phyloP scores from a whole-genome alignment of 2,329 filamentous ascomycete species.

The Metarhizium brunneum region DNA sequence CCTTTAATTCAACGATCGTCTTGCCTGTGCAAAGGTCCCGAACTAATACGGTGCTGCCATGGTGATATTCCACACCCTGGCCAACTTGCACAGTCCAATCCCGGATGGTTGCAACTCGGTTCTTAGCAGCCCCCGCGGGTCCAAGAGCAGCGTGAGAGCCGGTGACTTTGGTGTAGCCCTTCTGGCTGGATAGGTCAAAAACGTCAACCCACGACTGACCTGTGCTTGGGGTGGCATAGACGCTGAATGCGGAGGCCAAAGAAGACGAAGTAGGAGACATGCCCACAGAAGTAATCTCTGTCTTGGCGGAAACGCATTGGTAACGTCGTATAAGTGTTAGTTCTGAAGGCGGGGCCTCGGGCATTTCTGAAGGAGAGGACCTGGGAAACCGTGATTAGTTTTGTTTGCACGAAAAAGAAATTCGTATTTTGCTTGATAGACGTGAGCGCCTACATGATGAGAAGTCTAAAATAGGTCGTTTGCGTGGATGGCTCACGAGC shows the following conservation, averaged over 20 bases:
- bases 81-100: slow-evolving; percentile 21
- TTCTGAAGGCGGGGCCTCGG: not conserved
- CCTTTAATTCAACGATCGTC: slow-evolving; percentile 20
- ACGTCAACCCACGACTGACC: slow-evolving; percentile 27
- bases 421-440: too few relatives aligned
- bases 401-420: too few relatives aligned
- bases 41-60: slow-evolving; percentile 20
- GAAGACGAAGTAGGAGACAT: slow-evolving; percentile 15
- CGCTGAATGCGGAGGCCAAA: slow-evolving; percentile 17
- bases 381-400: not conserved
- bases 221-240: slow-evolving; percentile 19
- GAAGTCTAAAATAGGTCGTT: too few relatives aligned
- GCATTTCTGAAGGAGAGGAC: not conserved
- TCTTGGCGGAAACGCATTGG: slow-evolving; percentile 17
- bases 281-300: slow-evolving; percentile 23
- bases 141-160: slow-evolving; percentile 23
- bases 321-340: slow-evolving; percentile 18
- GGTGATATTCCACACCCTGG: slow-evolving; percentile 20
- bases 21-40: slow-evolving; percentile 22
- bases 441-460: too few relatives aligned
- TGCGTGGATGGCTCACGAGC: too few relatives aligned
- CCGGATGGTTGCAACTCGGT: slow-evolving; percentile 19
- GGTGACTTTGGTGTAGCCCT: slow-evolving; percentile 19
- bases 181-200: slow-evolving; percentile 19
- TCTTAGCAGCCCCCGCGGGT: slow-evolving; percentile 5